Evolutionary conservation across 805 yeast genomes (phyloP).

Genomic region (Candida tallmaniae): DNA sequence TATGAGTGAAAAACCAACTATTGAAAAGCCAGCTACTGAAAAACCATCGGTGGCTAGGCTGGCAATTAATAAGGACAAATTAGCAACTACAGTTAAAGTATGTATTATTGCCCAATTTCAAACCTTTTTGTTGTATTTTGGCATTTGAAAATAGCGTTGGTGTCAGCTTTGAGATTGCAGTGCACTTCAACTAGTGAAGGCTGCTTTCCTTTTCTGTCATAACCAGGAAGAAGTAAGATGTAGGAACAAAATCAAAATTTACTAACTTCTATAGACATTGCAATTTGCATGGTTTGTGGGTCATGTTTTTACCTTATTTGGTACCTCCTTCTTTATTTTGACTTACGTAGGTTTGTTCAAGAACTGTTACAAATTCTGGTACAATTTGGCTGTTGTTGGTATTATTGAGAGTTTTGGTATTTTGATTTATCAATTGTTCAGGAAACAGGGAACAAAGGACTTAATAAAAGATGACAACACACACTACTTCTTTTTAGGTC

Average conservation of each 20-base stretch:
- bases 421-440: slow-evolving; percentile 55
- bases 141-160: too few relatives aligned
- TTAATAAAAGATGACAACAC: slow-evolving; percentile 55
- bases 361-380: slow-evolving; percentile 34
- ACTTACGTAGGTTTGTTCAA: slow-evolving; percentile 29
- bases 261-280: slow-evolving; percentile 32
- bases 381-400: slow-evolving; percentile 57
- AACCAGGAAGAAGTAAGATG: too few relatives aligned
- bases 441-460: slow-evolving; percentile 20
- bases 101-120: too few relatives aligned
- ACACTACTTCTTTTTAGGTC: slow-evolving; percentile 59
- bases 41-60: background rate
- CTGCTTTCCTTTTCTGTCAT: too few relatives aligned
- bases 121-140: too few relatives aligned
- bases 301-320: slow-evolving; percentile 31
- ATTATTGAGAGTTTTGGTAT: slow-evolving; percentile 72
- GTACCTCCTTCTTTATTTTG: slow-evolving; percentile 27
- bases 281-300: slow-evolving; percentile 77
- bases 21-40: too few relatives aligned
- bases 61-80: slow-evolving; percentile 11
- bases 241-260: background rate
- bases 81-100: slow-evolving; percentile 17
- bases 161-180: too few relatives aligned
- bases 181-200: too few relatives aligned
- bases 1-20: too few relatives aligned